Percentiles rank a stretch among this genome's conserved stretches.
Evolutionary conservation across 352 stramenopile species (phyloP).

Genomic region (Phytophthora rubi): DNA sequence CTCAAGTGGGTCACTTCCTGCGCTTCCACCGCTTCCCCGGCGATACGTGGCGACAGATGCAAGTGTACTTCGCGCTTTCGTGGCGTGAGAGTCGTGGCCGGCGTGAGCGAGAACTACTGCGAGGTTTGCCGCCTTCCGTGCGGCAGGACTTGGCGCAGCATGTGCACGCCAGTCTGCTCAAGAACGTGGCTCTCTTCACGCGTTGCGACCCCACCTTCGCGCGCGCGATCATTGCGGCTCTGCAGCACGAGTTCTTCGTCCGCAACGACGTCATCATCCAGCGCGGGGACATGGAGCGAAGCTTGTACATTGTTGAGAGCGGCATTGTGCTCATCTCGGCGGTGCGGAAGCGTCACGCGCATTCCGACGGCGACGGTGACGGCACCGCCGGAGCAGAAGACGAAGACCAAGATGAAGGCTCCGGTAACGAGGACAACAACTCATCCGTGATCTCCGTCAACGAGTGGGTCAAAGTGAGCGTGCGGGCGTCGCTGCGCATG

Average conservation of each 20-base stretch:
- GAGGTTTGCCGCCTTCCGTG: slow-evolving; percentile 55
- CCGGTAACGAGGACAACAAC: slow-evolving; percentile 13
- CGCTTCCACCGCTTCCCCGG: slow-evolving; percentile 65
- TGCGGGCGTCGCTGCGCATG: slow-evolving; percentile 16
- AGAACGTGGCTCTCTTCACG: slow-evolving; percentile 66
- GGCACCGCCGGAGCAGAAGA: not conserved
- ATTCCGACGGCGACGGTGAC: not conserved
- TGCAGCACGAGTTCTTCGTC: slow-evolving; percentile 81
- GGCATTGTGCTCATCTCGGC: slow-evolving; percentile 70
- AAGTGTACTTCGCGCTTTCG: slow-evolving; percentile 73
- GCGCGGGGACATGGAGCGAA: slow-evolving; percentile 61
- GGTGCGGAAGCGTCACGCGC: slow-evolving; percentile 29
- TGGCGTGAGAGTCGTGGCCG: slow-evolving; percentile 77
- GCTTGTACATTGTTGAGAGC: slow-evolving; percentile 74
- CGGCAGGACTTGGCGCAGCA: slow-evolving; percentile 68
- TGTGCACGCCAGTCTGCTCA: slow-evolving; percentile 67
- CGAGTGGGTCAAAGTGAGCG: slow-evolving; percentile 37
- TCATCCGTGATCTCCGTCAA: slow-evolving; percentile 39
- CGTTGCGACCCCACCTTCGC: slow-evolving; percentile 66
- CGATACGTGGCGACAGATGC: slow-evolving; percentile 72
- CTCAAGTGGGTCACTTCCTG: slow-evolving; percentile 65
- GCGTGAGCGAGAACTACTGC: slow-evolving; percentile 60
- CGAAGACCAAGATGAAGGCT: slow-evolving; percentile 7
- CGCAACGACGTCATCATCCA: slow-evolving; percentile 80
- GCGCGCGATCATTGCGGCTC: slow-evolving; percentile 59